Evolutionary conservation across 2,329 filamentous ascomycete genomes (phyloP).

Genomic region (Colletotrichum sp.): DNA sequence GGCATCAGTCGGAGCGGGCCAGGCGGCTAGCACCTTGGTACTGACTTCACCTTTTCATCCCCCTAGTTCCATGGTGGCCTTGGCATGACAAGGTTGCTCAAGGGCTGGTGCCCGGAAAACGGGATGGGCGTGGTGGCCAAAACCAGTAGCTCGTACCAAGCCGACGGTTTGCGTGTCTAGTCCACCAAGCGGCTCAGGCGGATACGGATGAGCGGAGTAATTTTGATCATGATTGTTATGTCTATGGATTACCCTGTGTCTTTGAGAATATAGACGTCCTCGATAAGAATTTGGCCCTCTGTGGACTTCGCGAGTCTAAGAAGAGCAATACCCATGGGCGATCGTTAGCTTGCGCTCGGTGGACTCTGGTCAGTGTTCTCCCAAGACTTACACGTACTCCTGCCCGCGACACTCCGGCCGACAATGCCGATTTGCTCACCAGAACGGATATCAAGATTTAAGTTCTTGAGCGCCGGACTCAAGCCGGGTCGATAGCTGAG

Average conservation of each 20-base stretch:
- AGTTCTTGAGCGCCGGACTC: neutral
- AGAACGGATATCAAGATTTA: neutral
- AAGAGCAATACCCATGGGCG: neutral
- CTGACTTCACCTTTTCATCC: neutral
- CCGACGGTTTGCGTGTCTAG: neutral
- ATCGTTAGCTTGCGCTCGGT: neutral
- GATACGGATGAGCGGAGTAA: accelerated
- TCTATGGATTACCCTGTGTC: neutral
- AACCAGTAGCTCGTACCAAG: neutral
- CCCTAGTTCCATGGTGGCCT: neutral
- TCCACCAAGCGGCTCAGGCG: neutral
- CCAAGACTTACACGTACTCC: neutral
- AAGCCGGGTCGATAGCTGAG: neutral
- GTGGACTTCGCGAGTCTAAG: neutral
- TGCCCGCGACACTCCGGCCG: neutral
- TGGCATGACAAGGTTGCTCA: neutral
- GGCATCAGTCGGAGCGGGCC: neutral
- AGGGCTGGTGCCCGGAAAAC: neutral
- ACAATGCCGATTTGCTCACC: neutral
- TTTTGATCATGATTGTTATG: neutral
- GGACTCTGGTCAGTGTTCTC: neutral
- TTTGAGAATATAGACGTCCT: neutral
- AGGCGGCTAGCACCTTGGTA: neutral
- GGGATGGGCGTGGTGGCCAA: neutral
- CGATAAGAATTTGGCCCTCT: neutral